phyloP scores from a whole-genome alignment of 345 rosid genomes.

The Eucalyptus shirleyi region DNA sequence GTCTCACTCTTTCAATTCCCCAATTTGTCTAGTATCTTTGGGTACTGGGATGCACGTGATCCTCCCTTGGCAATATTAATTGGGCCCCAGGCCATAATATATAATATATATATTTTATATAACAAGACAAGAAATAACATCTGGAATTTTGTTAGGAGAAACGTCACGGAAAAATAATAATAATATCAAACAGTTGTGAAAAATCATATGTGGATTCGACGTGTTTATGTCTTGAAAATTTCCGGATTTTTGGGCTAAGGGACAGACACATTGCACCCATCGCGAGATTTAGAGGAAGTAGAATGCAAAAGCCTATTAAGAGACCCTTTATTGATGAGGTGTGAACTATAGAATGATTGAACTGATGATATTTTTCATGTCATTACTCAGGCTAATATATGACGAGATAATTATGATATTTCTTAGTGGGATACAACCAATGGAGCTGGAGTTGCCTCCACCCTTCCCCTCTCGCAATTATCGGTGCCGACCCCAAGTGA shows the following conservation, averaged over 20 bases:
- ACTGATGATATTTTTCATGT: fast-evolving
- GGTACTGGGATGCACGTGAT: not conserved
- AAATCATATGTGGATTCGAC: not conserved
- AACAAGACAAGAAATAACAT: not conserved
- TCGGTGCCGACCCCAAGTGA: not conserved
- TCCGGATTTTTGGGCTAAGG: not conserved
- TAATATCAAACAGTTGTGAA: not conserved
- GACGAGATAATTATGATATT: not conserved
- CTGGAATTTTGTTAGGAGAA: not conserved
- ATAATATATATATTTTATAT: not conserved
- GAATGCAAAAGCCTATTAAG: not conserved
- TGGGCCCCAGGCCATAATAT: not conserved
- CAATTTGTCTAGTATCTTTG: not conserved
- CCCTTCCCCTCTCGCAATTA: not conserved
- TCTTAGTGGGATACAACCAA: not conserved
- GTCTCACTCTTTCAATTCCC: not conserved
- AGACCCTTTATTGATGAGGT: fast-evolving
- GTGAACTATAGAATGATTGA: not conserved
- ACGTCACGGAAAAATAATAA: not conserved
- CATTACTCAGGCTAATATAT: not conserved
- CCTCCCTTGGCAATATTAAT: not conserved
- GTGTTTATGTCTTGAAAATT: no score
- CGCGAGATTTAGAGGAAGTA: not conserved
- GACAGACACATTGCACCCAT: not conserved
- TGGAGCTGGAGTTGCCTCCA: not conserved